Base-by-base conservation (phyloP, 768 basidiomycete species). In the Auricularia sp. region DNA sequence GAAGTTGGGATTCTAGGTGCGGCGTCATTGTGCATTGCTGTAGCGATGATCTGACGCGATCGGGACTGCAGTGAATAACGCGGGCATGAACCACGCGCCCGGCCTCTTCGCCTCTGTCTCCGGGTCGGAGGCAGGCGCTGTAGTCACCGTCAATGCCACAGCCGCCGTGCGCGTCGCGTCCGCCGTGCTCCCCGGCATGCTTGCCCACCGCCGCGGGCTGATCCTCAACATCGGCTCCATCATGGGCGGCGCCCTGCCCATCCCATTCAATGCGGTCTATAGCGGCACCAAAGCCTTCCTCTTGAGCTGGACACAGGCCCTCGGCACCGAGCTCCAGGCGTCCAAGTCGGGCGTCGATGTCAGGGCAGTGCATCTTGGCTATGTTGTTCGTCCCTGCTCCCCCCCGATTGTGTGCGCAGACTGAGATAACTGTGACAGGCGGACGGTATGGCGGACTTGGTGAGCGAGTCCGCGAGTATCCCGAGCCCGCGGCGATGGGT, bases 191-290 rank as follows among this genome's bases (percentile, higher is more conserved):
- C 94, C 93, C 14, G 82, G 85, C 56, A 93, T 99, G 91, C 77
- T 93, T 69, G 74, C 82, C 67, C 80, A 85, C 10, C 89, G 89
- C 73, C 84, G 86, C 34, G 93, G 93, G 7, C 78, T 99, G 61
- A 86, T 99, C 69, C 79, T 98, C 53, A 96, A 92, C 71, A 80
- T 97, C 63, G 93, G 94, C 33, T 98, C 97, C 0, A 93, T 99
- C 71, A 18, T 21, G 6, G 87, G 92, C 33, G 93, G 93, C 6
- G 78, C 87, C 21, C 80, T 95, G 61, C 89, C 95, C 1, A 91
- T 92, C 0, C 90, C 97, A 1, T 90, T 98, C 85, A 83, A 98
- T 63, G 90, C 96, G 0, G 88, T 92, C 16, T 99, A 98, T 75
- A 88, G 93, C 10, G 95, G 87, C 44, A 87, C 89, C 58, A 99